phyloP scores from a whole-genome alignment of 2,329 filamentous ascomycete genomes.

The Ophiostoma himal-ulmi region DNA sequence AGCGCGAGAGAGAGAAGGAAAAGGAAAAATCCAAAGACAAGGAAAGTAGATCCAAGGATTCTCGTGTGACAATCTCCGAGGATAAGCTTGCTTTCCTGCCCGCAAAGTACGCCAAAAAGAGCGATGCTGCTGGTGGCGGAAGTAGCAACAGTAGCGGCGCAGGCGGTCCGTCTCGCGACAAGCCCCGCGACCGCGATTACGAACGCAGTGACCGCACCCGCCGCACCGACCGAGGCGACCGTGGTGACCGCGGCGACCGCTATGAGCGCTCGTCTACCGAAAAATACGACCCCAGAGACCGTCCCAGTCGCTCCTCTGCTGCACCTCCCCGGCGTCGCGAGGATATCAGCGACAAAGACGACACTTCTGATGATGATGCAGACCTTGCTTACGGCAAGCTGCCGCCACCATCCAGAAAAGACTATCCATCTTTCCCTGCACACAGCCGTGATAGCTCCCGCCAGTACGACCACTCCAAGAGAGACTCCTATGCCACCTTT shows the following conservation, averaged over 20 bases:
- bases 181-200: slow-evolving; percentile 26
- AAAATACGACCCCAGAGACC: slow-evolving; percentile 9
- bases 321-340: slow-evolving; percentile 22
- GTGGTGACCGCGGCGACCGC: not conserved
- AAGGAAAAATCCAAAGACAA: slow-evolving; percentile 24
- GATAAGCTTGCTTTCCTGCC: slow-evolving; percentile 43
- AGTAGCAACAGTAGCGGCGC: slow-evolving; percentile 6
- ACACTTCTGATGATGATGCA: slow-evolving; percentile 21
- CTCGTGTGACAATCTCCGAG: slow-evolving; percentile 32
- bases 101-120: slow-evolving; percentile 42
- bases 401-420: slow-evolving; percentile 21
- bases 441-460: slow-evolving; percentile 21
- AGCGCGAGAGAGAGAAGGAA: slow-evolving; percentile 29
- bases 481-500: slow-evolving; percentile 32
- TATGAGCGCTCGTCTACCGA: slow-evolving; percentile 8
- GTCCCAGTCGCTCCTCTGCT: slow-evolving; percentile 1
- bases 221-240: slow-evolving; percentile 4
- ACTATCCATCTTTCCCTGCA: not conserved
- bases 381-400: slow-evolving; percentile 46
- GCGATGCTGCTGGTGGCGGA: not conserved
- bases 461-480: slow-evolving; percentile 2
- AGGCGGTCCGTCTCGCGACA: slow-evolving; percentile 7
- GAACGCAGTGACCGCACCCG: not conserved
- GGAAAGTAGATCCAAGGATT: slow-evolving; percentile 30
- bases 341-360: slow-evolving; percentile 22